These are phyloP conservation scores for Tuber borchii DNA, from an alignment of 495 filamentous ascomycete species.

Conservation along the genomic window DNA sequence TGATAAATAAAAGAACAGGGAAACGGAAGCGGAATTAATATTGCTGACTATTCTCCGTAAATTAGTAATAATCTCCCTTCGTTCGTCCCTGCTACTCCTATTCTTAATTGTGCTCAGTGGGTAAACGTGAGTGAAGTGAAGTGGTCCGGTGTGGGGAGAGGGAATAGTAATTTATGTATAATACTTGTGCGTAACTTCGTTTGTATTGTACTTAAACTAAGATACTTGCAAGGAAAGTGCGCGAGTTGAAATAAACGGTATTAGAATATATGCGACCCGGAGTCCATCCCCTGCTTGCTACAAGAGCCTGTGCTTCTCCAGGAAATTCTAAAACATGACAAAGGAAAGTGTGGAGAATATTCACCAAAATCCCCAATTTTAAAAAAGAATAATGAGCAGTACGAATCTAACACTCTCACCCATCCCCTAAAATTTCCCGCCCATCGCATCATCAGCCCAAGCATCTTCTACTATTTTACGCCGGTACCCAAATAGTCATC, in stretches of 20 bases:
- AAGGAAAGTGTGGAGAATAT: not conserved
- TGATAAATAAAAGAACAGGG: not conserved
- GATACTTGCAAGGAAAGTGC: not conserved
- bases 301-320: not conserved
- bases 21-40: not conserved
- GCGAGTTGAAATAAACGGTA: not conserved
- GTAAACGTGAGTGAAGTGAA: not conserved
- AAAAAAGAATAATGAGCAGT: not conserved
- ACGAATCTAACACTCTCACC: not conserved
- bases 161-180: not conserved
- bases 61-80: not conserved
- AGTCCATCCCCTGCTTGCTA: no score
- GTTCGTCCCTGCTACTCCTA: not conserved
- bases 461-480: not conserved
- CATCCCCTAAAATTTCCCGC: not conserved
- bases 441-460: not conserved
- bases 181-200: not conserved
- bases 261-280: not conserved
- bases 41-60: not conserved
- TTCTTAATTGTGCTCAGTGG: not conserved
- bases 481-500: not conserved
- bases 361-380: no score
- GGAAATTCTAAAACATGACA: not conserved
- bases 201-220: not conserved
- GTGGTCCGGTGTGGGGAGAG: no score